Evolutionary conservation across 176 grass and related monocot genomes (phyloP).

Genomic region (Juncus effusus): DNA sequence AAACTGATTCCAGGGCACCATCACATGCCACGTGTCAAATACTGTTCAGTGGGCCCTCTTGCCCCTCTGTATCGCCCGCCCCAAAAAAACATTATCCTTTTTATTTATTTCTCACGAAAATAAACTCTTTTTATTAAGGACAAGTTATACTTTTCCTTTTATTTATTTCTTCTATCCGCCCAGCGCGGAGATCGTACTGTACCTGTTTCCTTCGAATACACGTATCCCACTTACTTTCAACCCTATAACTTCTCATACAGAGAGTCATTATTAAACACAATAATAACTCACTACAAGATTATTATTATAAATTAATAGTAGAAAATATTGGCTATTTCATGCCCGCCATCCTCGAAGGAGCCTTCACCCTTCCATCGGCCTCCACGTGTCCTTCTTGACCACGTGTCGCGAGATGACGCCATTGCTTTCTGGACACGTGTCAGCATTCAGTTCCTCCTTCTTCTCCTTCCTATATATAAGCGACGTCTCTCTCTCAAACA

Average conservation of each 20-base stretch:
- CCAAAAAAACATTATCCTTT: constrained; percentile 7
- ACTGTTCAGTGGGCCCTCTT: not conserved
- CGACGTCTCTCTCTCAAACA: not conserved
- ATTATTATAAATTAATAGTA: too few species aligned
- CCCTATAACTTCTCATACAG: constrained; percentile 4
- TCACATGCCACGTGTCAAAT: constrained; percentile 29
- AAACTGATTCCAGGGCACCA: not conserved
- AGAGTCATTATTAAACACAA: not conserved
- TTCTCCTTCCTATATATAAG: constrained; percentile 21
- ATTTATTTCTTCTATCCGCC: not conserved
- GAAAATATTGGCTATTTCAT: not conserved
- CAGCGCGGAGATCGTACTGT: constrained; percentile 3
- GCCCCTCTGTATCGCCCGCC: constrained; percentile 13
- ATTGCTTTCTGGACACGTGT: constrained; percentile 6
- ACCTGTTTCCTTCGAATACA: not conserved
- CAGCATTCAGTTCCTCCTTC: not conserved
- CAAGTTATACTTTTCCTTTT: not conserved
- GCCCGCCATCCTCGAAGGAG: constrained; percentile 22
- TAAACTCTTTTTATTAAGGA: too few species aligned
- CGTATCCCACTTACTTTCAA: not conserved
- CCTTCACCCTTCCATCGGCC: not conserved
- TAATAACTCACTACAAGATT: not conserved
- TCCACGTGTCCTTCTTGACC: constrained; percentile 24
- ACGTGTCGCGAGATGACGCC: constrained; percentile 34
- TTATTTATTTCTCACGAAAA: too few species aligned